Evolutionary conservation across 352 stramenopile genomes (phyloP).

Genomic region (Globisporangium iwayamae): DNA sequence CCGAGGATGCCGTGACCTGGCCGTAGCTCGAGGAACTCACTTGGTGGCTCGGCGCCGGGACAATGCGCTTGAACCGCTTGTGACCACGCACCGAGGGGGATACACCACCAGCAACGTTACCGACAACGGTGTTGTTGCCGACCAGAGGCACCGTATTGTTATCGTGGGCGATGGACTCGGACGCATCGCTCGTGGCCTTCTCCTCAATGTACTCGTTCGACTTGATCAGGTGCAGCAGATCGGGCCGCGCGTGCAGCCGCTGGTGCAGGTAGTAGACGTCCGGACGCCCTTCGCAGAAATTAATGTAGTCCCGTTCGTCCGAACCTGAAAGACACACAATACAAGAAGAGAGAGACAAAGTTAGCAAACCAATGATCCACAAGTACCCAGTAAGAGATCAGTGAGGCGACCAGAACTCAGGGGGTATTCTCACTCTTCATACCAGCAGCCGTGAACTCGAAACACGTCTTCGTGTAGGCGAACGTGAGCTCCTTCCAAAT

Average conservation of each 20-base stretch:
- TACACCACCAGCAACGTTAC: background rate
- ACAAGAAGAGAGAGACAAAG: slow-evolving; percentile 18
- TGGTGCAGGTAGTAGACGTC: slow-evolving; percentile 84
- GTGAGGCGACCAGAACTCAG: background rate
- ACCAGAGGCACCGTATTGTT: slow-evolving; percentile 7
- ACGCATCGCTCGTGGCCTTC: slow-evolving; percentile 60
- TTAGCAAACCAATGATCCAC: slow-evolving; percentile 15
- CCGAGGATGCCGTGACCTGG: background rate
- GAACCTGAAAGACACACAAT: slow-evolving; percentile 32
- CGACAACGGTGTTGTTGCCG: background rate
- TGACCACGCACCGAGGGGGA: slow-evolving; percentile 36
- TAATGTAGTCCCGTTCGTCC: slow-evolving; percentile 75
- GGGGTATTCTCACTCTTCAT: slow-evolving; percentile 68
- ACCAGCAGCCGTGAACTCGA: slow-evolving; percentile 81
- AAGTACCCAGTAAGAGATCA: background rate
- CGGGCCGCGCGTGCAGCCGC: slow-evolving; percentile 61
- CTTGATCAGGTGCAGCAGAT: slow-evolving; percentile 77
- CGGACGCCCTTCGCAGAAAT: slow-evolving; percentile 67
- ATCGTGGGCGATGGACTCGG: slow-evolving; percentile 30
- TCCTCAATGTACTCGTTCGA: slow-evolving; percentile 84
- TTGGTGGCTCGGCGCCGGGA: slow-evolving; percentile 16
- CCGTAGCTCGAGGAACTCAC: background rate
- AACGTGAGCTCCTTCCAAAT: slow-evolving; percentile 83
- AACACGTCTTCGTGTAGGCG: slow-evolving; percentile 80
- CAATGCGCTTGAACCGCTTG: slow-evolving; percentile 68